These are phyloP conservation scores for Pseudogymnoascus sp. DNA, from an alignment of 2,329 filamentous ascomycete species.

Conservation along the genomic window DNA sequence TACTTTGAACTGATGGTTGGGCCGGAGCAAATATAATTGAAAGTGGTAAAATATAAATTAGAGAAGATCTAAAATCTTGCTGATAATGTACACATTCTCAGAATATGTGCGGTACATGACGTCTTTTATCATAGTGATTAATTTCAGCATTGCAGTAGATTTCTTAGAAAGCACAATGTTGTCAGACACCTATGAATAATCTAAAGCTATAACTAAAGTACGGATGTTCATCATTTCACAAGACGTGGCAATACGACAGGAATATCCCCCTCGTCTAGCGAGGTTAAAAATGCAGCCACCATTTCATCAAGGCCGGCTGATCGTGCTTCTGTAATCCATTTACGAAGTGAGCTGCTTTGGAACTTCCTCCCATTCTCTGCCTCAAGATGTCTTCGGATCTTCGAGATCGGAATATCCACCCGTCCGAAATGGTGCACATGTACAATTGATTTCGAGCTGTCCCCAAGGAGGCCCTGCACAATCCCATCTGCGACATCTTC, in stretches of 20 bases:
- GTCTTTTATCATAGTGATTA: background rate
- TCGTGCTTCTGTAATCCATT: background rate
- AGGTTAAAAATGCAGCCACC: background rate
- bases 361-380: background rate
- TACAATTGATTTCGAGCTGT: background rate
- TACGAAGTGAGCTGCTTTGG: background rate
- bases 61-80: background rate
- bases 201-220: background rate
- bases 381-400: background rate
- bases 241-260: background rate
- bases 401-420: background rate
- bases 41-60: background rate
- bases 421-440: background rate
- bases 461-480: background rate
- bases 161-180: background rate
- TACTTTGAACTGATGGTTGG: too few species aligned
- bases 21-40: background rate
- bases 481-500: constrained; percentile 10
- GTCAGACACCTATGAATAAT: background rate
- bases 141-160: background rate
- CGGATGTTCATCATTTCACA: background rate
- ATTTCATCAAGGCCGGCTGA: background rate
- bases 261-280: background rate
- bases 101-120: background rate
- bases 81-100: background rate